Conservation (phyloP, 2,329 filamentous ascomycete species). For the Verruconis gallopava region DNA sequence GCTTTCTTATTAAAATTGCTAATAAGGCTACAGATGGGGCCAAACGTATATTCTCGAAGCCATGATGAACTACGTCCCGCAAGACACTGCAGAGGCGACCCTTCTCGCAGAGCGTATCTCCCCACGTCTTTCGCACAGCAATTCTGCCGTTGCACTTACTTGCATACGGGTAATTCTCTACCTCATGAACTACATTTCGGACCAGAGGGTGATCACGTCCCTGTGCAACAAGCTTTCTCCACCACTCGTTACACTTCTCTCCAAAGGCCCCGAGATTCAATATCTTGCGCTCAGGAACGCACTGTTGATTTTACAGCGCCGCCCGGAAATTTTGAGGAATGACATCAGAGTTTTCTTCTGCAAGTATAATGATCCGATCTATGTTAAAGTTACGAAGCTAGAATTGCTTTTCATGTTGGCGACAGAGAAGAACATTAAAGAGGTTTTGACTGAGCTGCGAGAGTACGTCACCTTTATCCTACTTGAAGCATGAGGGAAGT, state of each 20-base stretch:
- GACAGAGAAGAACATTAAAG: constrained; percentile 86
- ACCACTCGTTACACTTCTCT: constrained; percentile 83
- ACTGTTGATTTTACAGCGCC: constrained; percentile 78
- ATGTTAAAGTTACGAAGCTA: constrained; percentile 97
- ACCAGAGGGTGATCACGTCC: constrained; percentile 74
- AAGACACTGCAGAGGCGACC: constrained; percentile 76
- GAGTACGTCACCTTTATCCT: constrained; percentile 43
- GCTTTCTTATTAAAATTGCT: constrained; percentile 10
- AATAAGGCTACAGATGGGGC: constrained; percentile 59
- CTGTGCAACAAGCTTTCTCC: constrained; percentile 90
- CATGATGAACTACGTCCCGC: constrained; percentile 93
- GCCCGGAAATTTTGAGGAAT: constrained; percentile 86
- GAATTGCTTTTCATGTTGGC: constrained; percentile 99
- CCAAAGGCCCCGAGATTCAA: constrained; percentile 96
- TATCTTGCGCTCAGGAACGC: constrained; percentile 91
- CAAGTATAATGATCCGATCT: constrained; percentile 99
- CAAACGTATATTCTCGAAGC: constrained; percentile 98
- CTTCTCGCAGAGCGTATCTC: constrained; percentile 87
- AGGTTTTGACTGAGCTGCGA: constrained; percentile 83
- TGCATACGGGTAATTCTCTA: constrained; percentile 95
- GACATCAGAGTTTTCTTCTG: constrained; percentile 99
- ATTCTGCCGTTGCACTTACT: constrained; percentile 90
- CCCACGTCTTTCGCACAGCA: constrained; percentile 91
- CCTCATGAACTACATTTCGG: constrained; percentile 95
- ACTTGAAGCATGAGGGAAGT: too few relatives aligned